Evolutionary conservation across 305 asterid genomes (phyloP).

Genomic region (Solanum hybrid): DNA sequence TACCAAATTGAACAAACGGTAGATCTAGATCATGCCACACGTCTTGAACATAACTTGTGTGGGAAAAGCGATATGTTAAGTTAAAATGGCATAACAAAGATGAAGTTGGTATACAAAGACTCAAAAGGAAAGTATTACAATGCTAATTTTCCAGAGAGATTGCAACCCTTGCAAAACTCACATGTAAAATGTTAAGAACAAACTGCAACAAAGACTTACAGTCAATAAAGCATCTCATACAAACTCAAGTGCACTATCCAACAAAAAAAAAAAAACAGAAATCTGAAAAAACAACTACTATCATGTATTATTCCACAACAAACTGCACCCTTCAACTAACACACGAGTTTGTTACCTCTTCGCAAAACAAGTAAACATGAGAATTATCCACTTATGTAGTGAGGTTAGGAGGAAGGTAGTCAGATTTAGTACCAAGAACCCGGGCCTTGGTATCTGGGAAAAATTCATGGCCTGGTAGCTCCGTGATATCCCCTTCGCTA

Average conservation of each 20-base stretch:
- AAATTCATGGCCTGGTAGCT: conserved; percentile 48
- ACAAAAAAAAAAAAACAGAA: not conserved
- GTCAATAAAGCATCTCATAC: conserved; percentile 1
- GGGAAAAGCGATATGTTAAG: not conserved
- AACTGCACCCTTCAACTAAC: not conserved
- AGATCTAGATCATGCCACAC: not conserved
- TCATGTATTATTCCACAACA: not conserved
- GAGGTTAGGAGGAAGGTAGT: conserved; percentile 73
- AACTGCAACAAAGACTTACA: not conserved
- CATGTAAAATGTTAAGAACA: not conserved
- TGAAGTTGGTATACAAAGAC: not conserved
- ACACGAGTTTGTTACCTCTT: not conserved
- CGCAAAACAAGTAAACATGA: not conserved
- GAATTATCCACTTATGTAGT: conserved; percentile 36
- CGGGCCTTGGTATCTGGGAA: conserved; percentile 84
- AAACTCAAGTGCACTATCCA: not conserved
- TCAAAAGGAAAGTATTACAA: not conserved
- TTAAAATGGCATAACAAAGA: not conserved
- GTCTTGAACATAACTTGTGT: not conserved
- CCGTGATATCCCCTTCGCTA: conserved; percentile 42
- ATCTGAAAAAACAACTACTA: not conserved
- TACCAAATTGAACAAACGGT: not conserved
- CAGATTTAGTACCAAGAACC: conserved; percentile 56
- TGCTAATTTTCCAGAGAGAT: not conserved
- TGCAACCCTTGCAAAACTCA: not conserved